Conservation (phyloP, 129 eudicot genomes). For the Tagetes erecta region DNA sequence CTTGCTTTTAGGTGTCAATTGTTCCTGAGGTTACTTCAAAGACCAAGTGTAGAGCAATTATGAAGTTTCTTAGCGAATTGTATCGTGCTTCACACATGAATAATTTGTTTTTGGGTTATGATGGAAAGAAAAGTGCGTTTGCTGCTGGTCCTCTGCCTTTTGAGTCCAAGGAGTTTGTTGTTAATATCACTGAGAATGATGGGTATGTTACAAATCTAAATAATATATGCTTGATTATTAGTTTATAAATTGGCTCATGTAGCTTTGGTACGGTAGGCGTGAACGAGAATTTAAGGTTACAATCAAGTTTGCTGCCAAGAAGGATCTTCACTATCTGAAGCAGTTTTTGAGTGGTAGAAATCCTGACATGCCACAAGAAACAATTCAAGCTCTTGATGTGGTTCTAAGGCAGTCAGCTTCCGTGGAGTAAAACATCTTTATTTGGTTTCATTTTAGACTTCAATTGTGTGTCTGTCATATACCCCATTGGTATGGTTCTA, state of each 20-base stretch:
- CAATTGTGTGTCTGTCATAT: neutral
- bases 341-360: constrained; percentile 51
- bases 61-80: constrained; percentile 35
- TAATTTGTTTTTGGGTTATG: constrained; percentile 54
- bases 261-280: constrained; percentile 37
- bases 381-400: constrained; percentile 79
- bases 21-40: constrained; percentile 72
- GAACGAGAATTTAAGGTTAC: constrained; percentile 58
- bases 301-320: constrained; percentile 63
- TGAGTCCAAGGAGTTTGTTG: constrained; percentile 58
- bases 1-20: constrained; percentile 59
- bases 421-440: constrained; percentile 18
- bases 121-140: constrained; percentile 72
- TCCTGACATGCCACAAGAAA: constrained; percentile 66
- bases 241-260: neutral
- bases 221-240: neutral
- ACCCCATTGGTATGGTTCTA: neutral
- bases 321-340: constrained; percentile 52
- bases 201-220: constrained; percentile 14
- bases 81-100: constrained; percentile 52
- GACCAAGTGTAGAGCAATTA: constrained; percentile 47
- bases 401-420: constrained; percentile 63
- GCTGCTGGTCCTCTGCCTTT: constrained; percentile 73
- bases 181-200: constrained; percentile 39
- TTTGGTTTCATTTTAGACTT: neutral